Conservation (phyloP, 2,329 filamentous ascomycete genomes). For the Stemphylium vesicarium region DNA sequence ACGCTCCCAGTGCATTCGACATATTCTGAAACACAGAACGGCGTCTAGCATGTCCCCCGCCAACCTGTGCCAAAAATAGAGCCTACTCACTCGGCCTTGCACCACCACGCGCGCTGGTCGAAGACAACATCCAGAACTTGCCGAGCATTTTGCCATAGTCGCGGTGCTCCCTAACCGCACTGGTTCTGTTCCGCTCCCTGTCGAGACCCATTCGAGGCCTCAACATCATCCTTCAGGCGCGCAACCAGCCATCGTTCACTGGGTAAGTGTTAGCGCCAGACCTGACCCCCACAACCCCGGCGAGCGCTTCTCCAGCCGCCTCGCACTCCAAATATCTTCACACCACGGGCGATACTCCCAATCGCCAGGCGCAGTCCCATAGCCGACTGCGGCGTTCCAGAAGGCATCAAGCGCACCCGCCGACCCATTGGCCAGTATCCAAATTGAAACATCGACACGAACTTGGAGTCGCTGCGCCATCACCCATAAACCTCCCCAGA, state of each 20-base stretch:
- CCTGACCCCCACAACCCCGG: constrained; percentile 35
- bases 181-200: constrained; percentile 11
- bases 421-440: constrained; percentile 36
- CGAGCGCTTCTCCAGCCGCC: constrained; percentile 46
- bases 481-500: constrained; percentile 23
- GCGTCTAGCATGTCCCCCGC: constrained; percentile 33
- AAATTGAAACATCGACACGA: constrained; percentile 29
- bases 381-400: constrained; percentile 25
- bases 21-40: constrained; percentile 38
- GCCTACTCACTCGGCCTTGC: constrained; percentile 20
- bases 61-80: constrained; percentile 39
- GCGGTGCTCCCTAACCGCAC: constrained; percentile 12
- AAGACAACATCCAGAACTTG: constrained; percentile 4
- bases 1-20: constrained; percentile 21
- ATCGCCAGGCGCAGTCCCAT: constrained; percentile 26
- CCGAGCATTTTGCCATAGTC: constrained; percentile 14
- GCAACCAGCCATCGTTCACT: constrained; percentile 37
- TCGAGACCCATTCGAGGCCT: constrained; percentile 17
- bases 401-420: constrained; percentile 30
- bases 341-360: constrained; percentile 25
- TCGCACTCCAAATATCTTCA: constrained; percentile 35
- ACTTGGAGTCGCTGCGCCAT: constrained; percentile 25
- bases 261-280: constrained; percentile 48
- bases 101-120: constrained; percentile 22
- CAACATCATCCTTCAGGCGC: constrained; percentile 16